Base-by-base conservation (phyloP, 164 flowering plant species). In the Vitis cinerea region DNA sequence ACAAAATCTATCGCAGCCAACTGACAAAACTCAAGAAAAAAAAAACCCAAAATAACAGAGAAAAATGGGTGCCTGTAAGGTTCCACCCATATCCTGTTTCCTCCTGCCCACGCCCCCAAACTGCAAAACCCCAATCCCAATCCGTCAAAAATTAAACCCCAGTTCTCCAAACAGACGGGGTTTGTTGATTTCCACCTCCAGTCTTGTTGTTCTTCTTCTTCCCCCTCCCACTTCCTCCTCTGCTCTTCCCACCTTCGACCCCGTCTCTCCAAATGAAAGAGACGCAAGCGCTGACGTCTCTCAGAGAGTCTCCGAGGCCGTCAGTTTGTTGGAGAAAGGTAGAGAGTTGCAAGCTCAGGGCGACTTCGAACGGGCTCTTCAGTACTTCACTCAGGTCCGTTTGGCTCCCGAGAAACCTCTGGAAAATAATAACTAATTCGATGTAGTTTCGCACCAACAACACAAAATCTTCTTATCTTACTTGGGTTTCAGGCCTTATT, bases 261-360 rank as follows among this genome's bases (percentile, higher is more conserved):
- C 88, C 1, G 79, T 84, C 2, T 81, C 75, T 62, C 54, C 77
- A 29, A 77, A 75, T 3, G 88, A 86, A 78, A 76, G 73, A 75
- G 80, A 81, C 5, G 87, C 88, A 1, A 86, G 89, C 50, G 62
- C 55, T 8, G 14, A 59, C 2, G 65, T 83, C 19, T 68, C 88
- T 23, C 70, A 37, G 19, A 76, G 92, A 56, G 67, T 88, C 3
- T 59, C 81, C 1, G 77, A 80, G 16, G 92, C 89, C 3, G 67
- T 88, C 17, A 82, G 71, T 27, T 75, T 87, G 77, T 80, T 87
- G 50, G 91, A 87, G 64, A 84, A 71, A 75, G 91, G 88, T 2
- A 81, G 78, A 67, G 88, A 85, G 16, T 83, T 86, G 74, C 89
- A 88, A 80, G 92, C 88, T 56, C 77, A 78, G 52, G 92, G 92